A percentile compares a stretch with the other conserved stretches of the same genome.
Conservation (phyloP, 2,329 filamentous ascomycete genomes). For the Hymenoscyphus infarciens region DNA sequence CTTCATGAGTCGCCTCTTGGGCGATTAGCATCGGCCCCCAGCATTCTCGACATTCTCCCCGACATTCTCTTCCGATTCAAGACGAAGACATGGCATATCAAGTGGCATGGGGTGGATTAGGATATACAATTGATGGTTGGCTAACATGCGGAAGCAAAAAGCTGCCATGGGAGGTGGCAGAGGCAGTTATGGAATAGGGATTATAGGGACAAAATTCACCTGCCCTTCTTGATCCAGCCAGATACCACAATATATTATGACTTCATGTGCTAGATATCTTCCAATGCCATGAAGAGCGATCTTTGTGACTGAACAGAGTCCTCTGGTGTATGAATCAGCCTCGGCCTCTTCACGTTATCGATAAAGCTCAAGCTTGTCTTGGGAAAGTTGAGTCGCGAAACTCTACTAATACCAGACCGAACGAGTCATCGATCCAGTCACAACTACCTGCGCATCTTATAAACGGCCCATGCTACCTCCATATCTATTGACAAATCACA, state of each 20-base stretch:
- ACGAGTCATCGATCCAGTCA: conserved; percentile 5
- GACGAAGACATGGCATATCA: not conserved
- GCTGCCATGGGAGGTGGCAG: not conserved
- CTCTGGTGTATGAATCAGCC: not conserved
- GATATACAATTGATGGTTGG: not conserved
- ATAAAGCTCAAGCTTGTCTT: conserved; percentile 27
- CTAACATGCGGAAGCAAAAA: not conserved
- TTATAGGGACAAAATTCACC: not conserved
- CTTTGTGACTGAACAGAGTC: not conserved
- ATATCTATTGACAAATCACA: not conserved
- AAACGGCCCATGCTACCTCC: not conserved
- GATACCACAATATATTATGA: not conserved
- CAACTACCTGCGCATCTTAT: conserved; percentile 14
- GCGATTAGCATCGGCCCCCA: not conserved
- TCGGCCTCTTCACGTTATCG: conserved; percentile 26
- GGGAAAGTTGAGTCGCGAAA: not conserved
- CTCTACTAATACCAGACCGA: conserved; percentile 18
- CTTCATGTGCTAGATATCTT: not conserved
- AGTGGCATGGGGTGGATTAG: not conserved
- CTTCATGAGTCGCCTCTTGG: conserved; percentile 24
- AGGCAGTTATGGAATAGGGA: not conserved
- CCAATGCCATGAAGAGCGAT: not conserved
- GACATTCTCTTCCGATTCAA: not conserved
- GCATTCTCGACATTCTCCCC: not conserved
- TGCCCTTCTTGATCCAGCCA: not conserved